Conservation (phyloP, 805 yeast species). For the Candida insectorum region DNA sequence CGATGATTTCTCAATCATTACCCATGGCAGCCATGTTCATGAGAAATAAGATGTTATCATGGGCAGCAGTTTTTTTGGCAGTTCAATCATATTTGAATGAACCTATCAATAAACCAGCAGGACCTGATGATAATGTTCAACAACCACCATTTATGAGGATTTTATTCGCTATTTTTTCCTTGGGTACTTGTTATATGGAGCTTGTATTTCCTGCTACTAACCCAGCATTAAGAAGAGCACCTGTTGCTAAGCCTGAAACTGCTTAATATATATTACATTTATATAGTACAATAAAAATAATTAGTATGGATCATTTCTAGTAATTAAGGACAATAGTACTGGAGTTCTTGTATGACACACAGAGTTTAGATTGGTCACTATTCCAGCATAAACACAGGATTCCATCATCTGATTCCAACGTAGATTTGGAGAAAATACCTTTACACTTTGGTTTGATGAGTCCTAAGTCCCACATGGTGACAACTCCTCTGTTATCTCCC, state of each 20-base stretch:
- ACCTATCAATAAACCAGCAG: constrained; percentile 30
- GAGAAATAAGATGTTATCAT: constrained; percentile 53
- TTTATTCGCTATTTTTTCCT: constrained; percentile 43
- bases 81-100: constrained; percentile 47
- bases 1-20: constrained; percentile 51
- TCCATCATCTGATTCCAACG: constrained; percentile 17
- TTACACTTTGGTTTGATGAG: constrained; percentile 3
- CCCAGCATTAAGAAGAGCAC: constrained; percentile 25
- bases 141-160: constrained; percentile 50
- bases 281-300: not conserved
- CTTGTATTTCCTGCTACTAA: constrained; percentile 43
- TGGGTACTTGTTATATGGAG: constrained; percentile 55
- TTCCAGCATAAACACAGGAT: constrained; percentile 41
- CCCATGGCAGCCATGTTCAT: constrained; percentile 71
- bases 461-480: constrained; percentile 50
- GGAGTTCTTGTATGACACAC: constrained; percentile 33
- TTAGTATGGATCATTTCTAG: constrained; percentile 4
- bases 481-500: constrained; percentile 63
- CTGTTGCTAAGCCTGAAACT: constrained; percentile 12
- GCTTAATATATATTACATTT: constrained; percentile 1
- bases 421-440: constrained; percentile 7
- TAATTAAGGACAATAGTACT: constrained; percentile 26
- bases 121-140: constrained; percentile 13
- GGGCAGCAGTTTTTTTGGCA: constrained; percentile 54
- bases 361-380: constrained; percentile 18